Evolutionary conservation across 164 flowering plant genomes (phyloP).

Genomic region (Akebia trifoliata): DNA sequence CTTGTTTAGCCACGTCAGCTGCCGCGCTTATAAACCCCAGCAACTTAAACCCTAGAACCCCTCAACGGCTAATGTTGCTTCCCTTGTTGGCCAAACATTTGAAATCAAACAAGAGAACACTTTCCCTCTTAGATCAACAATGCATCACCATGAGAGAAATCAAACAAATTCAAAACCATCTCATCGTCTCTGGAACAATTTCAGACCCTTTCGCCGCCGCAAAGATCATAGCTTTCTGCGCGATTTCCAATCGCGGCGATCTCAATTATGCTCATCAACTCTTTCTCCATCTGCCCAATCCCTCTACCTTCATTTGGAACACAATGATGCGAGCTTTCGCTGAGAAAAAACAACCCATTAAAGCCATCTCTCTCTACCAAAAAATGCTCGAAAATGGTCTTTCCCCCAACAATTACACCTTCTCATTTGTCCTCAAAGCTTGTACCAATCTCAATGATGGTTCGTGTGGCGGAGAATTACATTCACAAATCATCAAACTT

Average conservation of each 20-base stretch:
- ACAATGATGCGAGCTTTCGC: constrained; percentile 41
- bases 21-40: not conserved
- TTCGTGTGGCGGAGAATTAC: constrained; percentile 23
- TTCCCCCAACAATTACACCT: constrained; percentile 66
- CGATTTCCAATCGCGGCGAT: constrained; percentile 26
- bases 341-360: constrained; percentile 28
- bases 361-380: constrained; percentile 33
- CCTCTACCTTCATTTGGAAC: constrained; percentile 55
- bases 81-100: constrained; percentile 19
- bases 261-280: constrained; percentile 34
- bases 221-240: constrained; percentile 41
- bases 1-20: no score
- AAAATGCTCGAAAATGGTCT: constrained; percentile 33
- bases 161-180: constrained; percentile 58
- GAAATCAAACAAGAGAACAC: constrained; percentile 37
- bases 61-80: constrained; percentile 12
- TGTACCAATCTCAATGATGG: constrained; percentile 29
- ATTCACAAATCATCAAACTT: constrained; percentile 36
- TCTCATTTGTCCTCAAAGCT: constrained; percentile 56
- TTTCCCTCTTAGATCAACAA: constrained; percentile 39
- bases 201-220: constrained; percentile 42
- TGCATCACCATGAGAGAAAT: constrained; percentile 38
- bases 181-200: constrained; percentile 42
- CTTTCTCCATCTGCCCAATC: constrained; percentile 31
- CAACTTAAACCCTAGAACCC: not conserved